Conservation (phyloP, 2,329 filamentous ascomycete genomes). For the Trematosphaeria pertusa region DNA sequence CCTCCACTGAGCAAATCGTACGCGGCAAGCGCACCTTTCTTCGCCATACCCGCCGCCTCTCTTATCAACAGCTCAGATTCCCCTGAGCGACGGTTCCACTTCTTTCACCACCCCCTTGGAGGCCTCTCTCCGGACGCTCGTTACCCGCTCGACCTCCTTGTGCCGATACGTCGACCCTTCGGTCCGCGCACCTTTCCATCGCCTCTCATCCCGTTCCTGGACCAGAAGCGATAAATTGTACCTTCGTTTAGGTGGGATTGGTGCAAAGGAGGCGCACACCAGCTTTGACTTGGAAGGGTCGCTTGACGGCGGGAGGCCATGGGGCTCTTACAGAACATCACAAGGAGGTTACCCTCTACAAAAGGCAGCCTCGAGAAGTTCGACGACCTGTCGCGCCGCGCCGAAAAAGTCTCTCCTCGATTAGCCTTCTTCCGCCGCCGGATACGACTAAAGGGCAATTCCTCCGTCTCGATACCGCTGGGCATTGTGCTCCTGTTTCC, state of each 20-base stretch:
- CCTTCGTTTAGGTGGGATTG: no score
- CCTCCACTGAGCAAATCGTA: slow-evolving; percentile 16
- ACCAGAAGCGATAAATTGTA: no score
- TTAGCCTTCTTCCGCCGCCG: slow-evolving; percentile 86
- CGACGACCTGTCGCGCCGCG: slow-evolving; percentile 51
- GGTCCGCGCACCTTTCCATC: slow-evolving; percentile 6
- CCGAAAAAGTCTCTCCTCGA: slow-evolving; percentile 55
- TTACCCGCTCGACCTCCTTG: slow-evolving; percentile 25
- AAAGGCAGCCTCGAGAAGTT: slow-evolving; percentile 51
- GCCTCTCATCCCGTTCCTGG: slow-evolving; percentile 7
- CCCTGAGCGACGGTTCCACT: background rate
- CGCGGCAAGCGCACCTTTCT: slow-evolving; percentile 25
- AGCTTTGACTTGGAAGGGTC: no score
- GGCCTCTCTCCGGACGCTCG: slow-evolving; percentile 16
- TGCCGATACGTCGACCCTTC: slow-evolving; percentile 25
- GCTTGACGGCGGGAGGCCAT: no score
- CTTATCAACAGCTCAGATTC: no score
- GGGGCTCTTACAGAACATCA: slow-evolving; percentile 53
- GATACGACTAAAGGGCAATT: slow-evolving; percentile 88
- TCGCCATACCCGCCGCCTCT: no score
- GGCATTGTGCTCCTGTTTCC: slow-evolving; percentile 94
- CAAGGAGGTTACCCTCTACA: slow-evolving; percentile 54
- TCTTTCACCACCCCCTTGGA: background rate
- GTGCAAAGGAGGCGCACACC: no score
- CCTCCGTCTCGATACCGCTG: slow-evolving; percentile 87